Base-by-base conservation (phyloP, 352 stramenopile genomes). In the Globisporangium okanoganense region DNA sequence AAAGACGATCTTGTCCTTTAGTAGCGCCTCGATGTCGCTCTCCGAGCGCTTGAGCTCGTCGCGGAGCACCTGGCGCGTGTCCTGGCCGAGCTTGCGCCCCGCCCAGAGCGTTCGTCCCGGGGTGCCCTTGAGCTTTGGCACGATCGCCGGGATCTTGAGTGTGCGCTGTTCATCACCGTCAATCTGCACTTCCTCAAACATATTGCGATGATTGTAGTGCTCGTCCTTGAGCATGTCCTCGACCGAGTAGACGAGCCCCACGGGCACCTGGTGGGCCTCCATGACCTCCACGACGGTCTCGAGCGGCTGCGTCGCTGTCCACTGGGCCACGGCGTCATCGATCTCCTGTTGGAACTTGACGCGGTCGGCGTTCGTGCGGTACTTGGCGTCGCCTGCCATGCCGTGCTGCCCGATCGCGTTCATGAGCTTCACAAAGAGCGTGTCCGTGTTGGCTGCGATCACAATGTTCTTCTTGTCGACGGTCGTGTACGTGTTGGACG, bases 401-500 rank as follows among this genome's bases (percentile, higher is more conserved):
- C 83, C 79, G 22, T 75, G 58, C 29, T 69, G 68, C 12, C 78
- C 82, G 49, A 92, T 91, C 48, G 81, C 76, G 16, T 75, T 70
- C 85, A 94, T 94, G 45, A 94, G 67, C 68, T 86, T 88, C 18
- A 82, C 63, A 41, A 92, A 96, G 7, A 96, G 67, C 62, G 77
- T 85, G 66, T 94, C 83, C 10, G 82, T 92, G 66, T 95, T 96
- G 52, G 85, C 85, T 3, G 86, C 87, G 51, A 96, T 76, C 8
- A 95, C 87, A 13, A 96, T 82, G 47, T 89, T 75, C 74, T 96
- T 96, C 25, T 75, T 75, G 69, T 96, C 85, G 14, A 73, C 73
- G 29, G 75, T 90, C 48, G 81, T 70, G 73, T 96, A 96, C 38
- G 87, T 96, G 64, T 94, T 94, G 24, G 82, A 92, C 2, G 87